phyloP scores from a whole-genome alignment of 306 rosid genomes.

The Vigna radiata region DNA sequence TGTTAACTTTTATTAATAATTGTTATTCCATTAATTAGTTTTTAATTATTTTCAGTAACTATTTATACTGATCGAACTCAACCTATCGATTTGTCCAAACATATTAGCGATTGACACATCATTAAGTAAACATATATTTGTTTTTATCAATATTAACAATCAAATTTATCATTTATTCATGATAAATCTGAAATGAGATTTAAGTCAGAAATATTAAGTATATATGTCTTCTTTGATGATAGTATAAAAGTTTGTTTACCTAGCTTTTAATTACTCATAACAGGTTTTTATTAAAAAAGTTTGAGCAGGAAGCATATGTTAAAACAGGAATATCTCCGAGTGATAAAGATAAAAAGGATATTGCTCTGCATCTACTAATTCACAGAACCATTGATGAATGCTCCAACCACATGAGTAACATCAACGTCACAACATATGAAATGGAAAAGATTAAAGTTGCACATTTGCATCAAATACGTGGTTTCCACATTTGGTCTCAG shows the following conservation, averaged over 20 bases:
- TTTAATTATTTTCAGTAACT: no score
- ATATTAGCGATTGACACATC: accelerated
- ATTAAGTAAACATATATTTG: no score
- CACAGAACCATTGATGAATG: neutral
- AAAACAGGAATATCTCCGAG: no score
- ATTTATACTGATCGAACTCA: accelerated
- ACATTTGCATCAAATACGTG: neutral
- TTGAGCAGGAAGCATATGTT: neutral
- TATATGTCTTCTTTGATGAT: no score
- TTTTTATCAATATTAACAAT: no score
- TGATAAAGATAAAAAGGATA: neutral
- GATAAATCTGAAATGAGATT: no score
- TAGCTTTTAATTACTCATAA: no score
- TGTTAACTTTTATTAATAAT: accelerated
- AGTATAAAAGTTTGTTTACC: no score
- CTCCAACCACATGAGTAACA: neutral
- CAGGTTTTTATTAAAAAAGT: neutral
- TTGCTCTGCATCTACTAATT: neutral
- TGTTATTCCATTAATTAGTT: no score
- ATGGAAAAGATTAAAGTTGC: neutral
- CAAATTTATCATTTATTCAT: no score
- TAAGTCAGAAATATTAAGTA: no score
- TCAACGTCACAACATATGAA: neutral
- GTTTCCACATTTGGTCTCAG: neutral
- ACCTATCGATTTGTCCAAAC: no score